Evolutionary conservation across 805 yeast genomes (phyloP).

Genomic region (Candida sonorensis): DNA sequence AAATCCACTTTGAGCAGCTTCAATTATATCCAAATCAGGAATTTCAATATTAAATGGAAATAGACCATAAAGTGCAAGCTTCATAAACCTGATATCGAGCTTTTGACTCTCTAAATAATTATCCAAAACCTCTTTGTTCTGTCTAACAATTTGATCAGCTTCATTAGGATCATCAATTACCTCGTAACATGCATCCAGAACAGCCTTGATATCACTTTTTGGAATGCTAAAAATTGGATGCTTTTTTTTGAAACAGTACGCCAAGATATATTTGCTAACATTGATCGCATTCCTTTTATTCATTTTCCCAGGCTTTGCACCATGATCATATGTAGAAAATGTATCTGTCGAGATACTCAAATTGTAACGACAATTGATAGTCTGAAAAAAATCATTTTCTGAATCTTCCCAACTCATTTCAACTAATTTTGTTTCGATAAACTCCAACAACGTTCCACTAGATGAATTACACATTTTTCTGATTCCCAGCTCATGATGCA

Average conservation of each 20-base stretch:
- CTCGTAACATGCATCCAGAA: constrained; percentile 65
- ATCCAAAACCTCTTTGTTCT: constrained; percentile 40
- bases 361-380: constrained; percentile 74
- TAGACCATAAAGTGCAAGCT: constrained; percentile 48
- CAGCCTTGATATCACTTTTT: constrained; percentile 63
- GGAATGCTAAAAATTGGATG: constrained; percentile 56
- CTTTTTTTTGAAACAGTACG: constrained; percentile 45
- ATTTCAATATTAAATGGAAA: constrained; percentile 19
- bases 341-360: constrained; percentile 51
- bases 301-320: constrained; percentile 35
- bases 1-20: constrained; percentile 46
- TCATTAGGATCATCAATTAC: constrained; percentile 64
- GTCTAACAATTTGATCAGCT: constrained; percentile 31
- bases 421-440: constrained; percentile 50
- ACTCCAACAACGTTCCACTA: constrained; percentile 52
- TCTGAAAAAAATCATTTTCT: constrained; percentile 68
- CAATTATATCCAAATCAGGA: constrained; percentile 27
- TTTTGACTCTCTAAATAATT: constrained; percentile 39
- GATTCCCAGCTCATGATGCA: constrained; percentile 71
- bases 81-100: constrained; percentile 38
- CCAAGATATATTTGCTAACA: constrained; percentile 40
- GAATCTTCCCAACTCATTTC: constrained; percentile 36
- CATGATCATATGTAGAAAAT: constrained; percentile 64
- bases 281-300: constrained; percentile 29
- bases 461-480: constrained; percentile 63